Percentiles rank a stretch among this genome's conserved stretches.
phyloP scores from a whole-genome alignment of 345 rosid genomes.

The Mercurialis annua region DNA sequence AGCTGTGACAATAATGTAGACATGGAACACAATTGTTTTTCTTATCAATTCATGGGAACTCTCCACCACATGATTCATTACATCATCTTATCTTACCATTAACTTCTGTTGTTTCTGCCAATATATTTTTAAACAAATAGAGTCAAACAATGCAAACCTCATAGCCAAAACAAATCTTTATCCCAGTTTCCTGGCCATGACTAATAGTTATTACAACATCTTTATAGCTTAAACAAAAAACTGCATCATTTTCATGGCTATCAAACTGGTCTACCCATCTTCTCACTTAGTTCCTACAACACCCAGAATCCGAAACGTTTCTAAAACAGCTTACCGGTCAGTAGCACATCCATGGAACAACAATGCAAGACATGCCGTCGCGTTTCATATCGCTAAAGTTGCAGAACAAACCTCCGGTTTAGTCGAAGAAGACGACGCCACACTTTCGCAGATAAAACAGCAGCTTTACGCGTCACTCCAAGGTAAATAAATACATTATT shows the following conservation, averaged over 20 bases:
- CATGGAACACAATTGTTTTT: neutral
- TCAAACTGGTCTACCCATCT: slow-evolving; percentile 37
- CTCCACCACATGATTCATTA: slow-evolving; percentile 15
- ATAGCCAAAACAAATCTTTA: neutral
- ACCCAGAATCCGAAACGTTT: slow-evolving; percentile 16
- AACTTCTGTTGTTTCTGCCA: neutral
- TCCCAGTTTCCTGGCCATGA: slow-evolving; percentile 1
- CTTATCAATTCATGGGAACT: slow-evolving; percentile 6
- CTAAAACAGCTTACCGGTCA: slow-evolving; percentile 18
- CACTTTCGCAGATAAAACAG: slow-evolving; percentile 42
- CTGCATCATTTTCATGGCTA: slow-evolving; percentile 18
- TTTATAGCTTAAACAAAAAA: neutral
- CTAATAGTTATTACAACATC: neutral
- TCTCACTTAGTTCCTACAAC: slow-evolving; percentile 18
- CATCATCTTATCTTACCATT: neutral
- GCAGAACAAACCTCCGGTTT: slow-evolving; percentile 40
- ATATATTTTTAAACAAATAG: neutral
- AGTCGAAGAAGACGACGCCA: slow-evolving; percentile 8
- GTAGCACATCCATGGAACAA: slow-evolving; percentile 18
- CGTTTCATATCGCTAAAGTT: slow-evolving; percentile 31
- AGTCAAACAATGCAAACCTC: neutral
- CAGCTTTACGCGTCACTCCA: slow-evolving; percentile 41
- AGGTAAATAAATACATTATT: slow-evolving; percentile 35
- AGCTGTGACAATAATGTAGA: neutral
- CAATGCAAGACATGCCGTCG: slow-evolving; percentile 19